Base-by-base conservation (phyloP, 306 rosid species). In the Fragaria nilgerrensis region DNA sequence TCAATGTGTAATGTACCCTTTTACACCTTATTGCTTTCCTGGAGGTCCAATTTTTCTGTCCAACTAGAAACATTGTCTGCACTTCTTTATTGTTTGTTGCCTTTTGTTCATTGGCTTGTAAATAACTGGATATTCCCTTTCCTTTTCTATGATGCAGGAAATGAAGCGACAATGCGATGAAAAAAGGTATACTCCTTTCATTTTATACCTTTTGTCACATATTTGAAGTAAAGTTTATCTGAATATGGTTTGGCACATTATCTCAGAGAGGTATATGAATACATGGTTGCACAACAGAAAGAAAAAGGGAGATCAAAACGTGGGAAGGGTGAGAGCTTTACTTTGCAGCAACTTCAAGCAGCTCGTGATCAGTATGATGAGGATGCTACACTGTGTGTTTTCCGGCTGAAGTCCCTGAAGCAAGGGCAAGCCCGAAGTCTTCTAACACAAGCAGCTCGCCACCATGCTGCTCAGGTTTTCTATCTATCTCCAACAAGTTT, bases 121-220 rank as follows among this genome's bases (percentile, higher is more conserved):
- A 47, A 65, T 70, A 10, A 69, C 88, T 86, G 39, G 88, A 55
- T 77, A 34, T 34, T 34, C 75, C 15, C 49, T 62, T n/a, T 62
- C 61, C 70, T 77, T 70, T 80, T 83, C 59, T 72, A 50, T 73
- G 68, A 63, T 88, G 86, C 90, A 90, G 98, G 96, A 93, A 84
- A 93, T 93, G 98, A 93, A 90, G 89, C 94, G 90, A 23, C 96
- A 93, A 66, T 93, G 98, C 37, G 96, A 90, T 52, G 98, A 93
- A 62, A 93, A 93, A 83, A 91, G 94, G 96, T 93, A 19, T 13
- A 58, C 73, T 69, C 70, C 44, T 49, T 67, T 79, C 66, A 68
- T 16, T 68, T 70, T 73, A 25, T 29, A 29, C 68, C 41, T 14
- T 61, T 77, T 2, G 0, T 81, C 82, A 68, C 75, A 66, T 56